Conservation (phyloP, 1,284 basidiomycete species). For the Schizophyllum amplum region DNA sequence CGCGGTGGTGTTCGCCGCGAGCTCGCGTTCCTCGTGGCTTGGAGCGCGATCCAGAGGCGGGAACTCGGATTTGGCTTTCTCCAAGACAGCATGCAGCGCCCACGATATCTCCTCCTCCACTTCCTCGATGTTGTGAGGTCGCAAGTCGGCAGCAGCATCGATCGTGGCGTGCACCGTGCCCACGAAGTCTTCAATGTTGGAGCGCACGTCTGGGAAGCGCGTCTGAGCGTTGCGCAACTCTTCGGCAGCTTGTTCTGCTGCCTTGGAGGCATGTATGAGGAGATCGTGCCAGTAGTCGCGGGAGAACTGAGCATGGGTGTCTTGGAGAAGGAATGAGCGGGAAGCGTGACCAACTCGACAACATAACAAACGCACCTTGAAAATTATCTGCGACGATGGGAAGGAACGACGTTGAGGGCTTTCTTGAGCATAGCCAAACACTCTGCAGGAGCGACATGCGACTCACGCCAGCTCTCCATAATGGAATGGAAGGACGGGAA, state of each 20-base stretch:
- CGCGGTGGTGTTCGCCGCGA: conserved; percentile 14
- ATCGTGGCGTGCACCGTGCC: neutral
- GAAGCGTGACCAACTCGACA: no score
- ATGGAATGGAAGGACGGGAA: no score
- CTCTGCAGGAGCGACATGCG: no score
- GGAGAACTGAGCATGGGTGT: neutral
- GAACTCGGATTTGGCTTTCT: conserved; percentile 18
- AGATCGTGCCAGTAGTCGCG: neutral
- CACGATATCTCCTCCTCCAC: conserved; percentile 13
- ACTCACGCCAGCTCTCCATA: no score
- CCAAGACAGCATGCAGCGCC: conserved; percentile 14
- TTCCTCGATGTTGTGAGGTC: conserved; percentile 4
- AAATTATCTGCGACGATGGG: no score
- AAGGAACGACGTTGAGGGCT: no score
- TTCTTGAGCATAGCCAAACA: no score
- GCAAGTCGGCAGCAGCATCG: neutral
- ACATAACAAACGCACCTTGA: neutral
- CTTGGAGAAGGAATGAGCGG: neutral
- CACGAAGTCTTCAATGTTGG: neutral
- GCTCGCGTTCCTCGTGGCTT: conserved; percentile 14
- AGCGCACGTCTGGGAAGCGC: neutral
- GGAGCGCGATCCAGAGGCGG: conserved; percentile 18
- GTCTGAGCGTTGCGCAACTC: neutral
- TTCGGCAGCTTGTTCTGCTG: neutral
- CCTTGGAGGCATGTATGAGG: neutral